Conservation (phyloP, 768 basidiomycete genomes). For the Mycena albidolilacea region DNA sequence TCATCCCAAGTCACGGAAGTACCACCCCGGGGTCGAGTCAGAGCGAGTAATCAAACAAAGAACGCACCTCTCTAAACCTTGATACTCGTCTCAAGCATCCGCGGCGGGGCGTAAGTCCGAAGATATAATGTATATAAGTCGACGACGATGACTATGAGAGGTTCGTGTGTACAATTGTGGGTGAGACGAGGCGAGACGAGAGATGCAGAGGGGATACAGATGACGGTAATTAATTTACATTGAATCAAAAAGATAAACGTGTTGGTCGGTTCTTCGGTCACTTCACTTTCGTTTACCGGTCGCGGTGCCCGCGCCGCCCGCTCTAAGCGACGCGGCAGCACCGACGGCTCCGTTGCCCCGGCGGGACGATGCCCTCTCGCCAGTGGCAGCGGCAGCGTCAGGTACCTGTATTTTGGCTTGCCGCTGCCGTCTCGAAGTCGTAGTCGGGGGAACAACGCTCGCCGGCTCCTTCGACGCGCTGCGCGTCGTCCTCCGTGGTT, state of each 20-base stretch:
- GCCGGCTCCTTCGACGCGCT: conserved; percentile 19
- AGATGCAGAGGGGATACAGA: conserved; percentile 24
- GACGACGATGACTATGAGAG: background rate
- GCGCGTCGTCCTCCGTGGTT: conserved; percentile 28
- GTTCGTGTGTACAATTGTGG: conserved; percentile 21
- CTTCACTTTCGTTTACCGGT: conserved; percentile 5
- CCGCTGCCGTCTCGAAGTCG: conserved; percentile 10
- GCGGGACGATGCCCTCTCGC: background rate
- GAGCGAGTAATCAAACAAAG: background rate
- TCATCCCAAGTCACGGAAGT: no score
- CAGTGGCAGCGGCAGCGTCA: background rate
- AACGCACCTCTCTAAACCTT: conserved; percentile 15
- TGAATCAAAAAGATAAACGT: conserved; percentile 2
- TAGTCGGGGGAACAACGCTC: background rate
- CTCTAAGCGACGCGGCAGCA: conserved; percentile 7
- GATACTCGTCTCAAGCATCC: background rate
- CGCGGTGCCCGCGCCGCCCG: conserved; percentile 1
- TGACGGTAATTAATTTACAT: conserved; percentile 14
- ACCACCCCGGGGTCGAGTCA: background rate
- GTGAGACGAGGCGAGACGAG: background rate
- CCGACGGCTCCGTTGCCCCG: background rate
- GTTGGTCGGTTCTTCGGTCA: no score
- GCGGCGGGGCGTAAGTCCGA: background rate
- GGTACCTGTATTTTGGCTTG: conserved; percentile 2
- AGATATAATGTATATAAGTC: conserved; percentile 18